Evolutionary conservation across 202 grass and related monocot genomes (phyloP), one percentile per base, ranked within the genome.

Genomic region (Panicum hallii): DNA sequence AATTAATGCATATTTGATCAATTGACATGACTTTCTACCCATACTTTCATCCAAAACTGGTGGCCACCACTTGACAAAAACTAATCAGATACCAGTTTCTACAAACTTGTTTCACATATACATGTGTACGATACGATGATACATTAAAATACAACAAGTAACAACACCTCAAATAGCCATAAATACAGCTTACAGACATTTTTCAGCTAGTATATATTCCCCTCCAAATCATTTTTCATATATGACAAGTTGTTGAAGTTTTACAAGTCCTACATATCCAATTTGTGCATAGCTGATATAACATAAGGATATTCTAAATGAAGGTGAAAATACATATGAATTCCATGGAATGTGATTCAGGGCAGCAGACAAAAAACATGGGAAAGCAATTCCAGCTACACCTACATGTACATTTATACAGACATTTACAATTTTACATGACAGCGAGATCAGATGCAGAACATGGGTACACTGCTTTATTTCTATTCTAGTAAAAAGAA

Each of bases 391-490:
- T 2, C 28, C 17, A 54, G 3, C 6, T 34, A 44, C 61, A 65
- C 23, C 65, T 62, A 69, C 32, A 85, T 53, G 36, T 72, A 64
- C 50, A 63, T 79, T 63, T 85, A 44, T 53, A 66, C 53, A 85
- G 32, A 75, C 64, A 62, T 36, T 62, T 63, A 84, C 34, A 85
- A 61, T 22, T 23, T 67, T 68, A 79, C 75, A 88, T 8, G 57
- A 19, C 9, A 49, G 4, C 9, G 3, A 44, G 17, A 76, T 87
- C 23, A 40, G 23, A 88, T 36, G 54, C 43, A 78, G 58, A 88
- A 53, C 44, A 70, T 81, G 71, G 56, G 40, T 45, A 63, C 50
- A 79, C 45, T n/a, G 70, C 13, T 64, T 0, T 30, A 12, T 69
- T 68, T 19, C 26, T 53, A 53, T 26, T 60, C 69, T 11, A 74